These are phyloP conservation scores for Syzygium aromaticum DNA, from an alignment of 345 rosid species.

Conservation along the genomic window DNA sequence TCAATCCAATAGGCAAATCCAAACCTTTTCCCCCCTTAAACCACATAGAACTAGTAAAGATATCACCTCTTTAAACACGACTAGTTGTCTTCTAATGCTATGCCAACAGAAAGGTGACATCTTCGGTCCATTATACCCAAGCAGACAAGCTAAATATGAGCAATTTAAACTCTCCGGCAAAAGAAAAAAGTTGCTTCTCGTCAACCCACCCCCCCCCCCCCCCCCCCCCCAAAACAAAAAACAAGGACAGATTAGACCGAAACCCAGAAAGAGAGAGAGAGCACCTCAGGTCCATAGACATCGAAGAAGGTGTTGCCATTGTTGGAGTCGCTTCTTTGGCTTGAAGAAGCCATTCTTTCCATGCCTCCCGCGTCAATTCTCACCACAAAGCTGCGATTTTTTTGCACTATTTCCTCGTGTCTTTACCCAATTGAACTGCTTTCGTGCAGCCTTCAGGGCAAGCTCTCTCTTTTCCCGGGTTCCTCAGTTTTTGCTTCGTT, in stretches of 20 bases:
- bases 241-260: background rate
- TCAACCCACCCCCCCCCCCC: background rate
- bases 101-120: background rate
- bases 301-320: slow-evolving; percentile 29
- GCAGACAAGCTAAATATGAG: background rate
- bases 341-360: slow-evolving; percentile 25
- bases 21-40: background rate
- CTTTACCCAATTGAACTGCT: background rate
- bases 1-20: background rate
- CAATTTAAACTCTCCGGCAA: background rate
- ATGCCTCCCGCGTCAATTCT: background rate
- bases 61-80: background rate
- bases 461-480: background rate
- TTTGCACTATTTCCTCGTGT: background rate
- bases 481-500: background rate
- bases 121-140: background rate
- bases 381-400: background rate
- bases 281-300: slow-evolving; percentile 72
- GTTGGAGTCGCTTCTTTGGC: slow-evolving; percentile 12
- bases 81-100: background rate
- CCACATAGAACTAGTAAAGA: background rate
- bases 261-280: background rate
- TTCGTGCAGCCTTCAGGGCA: background rate
- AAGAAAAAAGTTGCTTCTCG: background rate
- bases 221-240: background rate